A percentile compares a stretch with the other conserved stretches of the same genome.
Conservation (phyloP, 208 protist species). For the Phytomonas francai region DNA sequence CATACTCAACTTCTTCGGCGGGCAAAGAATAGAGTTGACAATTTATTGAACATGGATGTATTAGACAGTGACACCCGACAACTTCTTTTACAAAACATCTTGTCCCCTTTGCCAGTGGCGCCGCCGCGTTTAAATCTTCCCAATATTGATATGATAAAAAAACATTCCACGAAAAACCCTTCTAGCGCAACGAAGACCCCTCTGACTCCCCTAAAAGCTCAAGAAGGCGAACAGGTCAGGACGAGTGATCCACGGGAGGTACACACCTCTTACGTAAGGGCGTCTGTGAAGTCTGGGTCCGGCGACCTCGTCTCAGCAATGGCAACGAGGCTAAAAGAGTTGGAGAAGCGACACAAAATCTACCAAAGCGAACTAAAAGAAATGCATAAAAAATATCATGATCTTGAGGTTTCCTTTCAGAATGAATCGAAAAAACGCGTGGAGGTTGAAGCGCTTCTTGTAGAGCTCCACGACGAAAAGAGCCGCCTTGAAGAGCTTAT, state of each 20-base stretch:
- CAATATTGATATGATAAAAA: neutral
- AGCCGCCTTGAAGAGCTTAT: conserved; percentile 52
- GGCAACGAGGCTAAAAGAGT: conserved; percentile 51
- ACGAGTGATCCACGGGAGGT: conserved; percentile 12
- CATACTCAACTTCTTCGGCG: conserved; percentile 16
- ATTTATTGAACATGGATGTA: conserved; percentile 62
- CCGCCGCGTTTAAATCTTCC: conserved; percentile 2
- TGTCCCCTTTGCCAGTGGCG: conserved; percentile 18
- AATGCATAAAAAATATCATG: conserved; percentile 44
- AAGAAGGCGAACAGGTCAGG: neutral
- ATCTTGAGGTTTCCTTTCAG: conserved; percentile 44
- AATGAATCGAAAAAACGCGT: conserved; percentile 44
- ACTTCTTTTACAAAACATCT: conserved; percentile 55
- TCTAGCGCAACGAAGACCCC: neutral
- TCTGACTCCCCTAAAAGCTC: neutral
- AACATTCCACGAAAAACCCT: neutral
- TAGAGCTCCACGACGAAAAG: conserved; percentile 71
- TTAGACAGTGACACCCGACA: conserved; percentile 76
- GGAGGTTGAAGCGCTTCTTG: conserved; percentile 51
- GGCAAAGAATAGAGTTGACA: conserved; percentile 7
- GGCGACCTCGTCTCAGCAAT: conserved; percentile 61
- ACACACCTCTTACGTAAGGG: conserved; percentile 9
- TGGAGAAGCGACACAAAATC: conserved; percentile 59
- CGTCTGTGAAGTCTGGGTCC: conserved; percentile 23
- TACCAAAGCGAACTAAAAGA: conserved; percentile 74